phyloP scores from a whole-genome alignment of 257 asterid genomes.

The Lantana camara region DNA sequence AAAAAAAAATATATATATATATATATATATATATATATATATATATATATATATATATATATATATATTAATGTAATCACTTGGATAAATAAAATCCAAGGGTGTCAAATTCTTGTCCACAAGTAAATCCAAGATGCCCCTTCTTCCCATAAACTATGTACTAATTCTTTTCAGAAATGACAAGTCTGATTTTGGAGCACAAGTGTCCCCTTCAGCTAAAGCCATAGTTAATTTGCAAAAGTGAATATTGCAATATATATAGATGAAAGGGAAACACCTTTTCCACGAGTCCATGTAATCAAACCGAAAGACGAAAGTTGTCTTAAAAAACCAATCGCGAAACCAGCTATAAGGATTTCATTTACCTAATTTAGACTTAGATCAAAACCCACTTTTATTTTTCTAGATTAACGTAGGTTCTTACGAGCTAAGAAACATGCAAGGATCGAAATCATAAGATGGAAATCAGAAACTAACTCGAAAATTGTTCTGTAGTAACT shows the following conservation, averaged over 20 bases:
- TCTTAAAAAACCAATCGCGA: background rate
- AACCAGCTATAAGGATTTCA: background rate
- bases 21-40: no score
- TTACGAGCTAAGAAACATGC: background rate
- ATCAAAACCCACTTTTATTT: background rate
- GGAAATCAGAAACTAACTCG: background rate
- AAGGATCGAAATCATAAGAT: background rate
- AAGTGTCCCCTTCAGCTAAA: background rate
- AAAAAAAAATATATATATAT: no score
- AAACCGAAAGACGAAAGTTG: slow-evolving; percentile 11
- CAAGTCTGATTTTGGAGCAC: background rate
- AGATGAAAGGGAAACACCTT: background rate
- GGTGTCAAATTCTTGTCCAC: background rate
- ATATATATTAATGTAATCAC: no score
- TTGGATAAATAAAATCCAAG: no score
- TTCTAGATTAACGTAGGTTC: background rate
- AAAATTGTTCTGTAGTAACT: background rate
- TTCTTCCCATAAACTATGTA: background rate
- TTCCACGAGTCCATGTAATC: background rate
- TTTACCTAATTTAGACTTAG: background rate
- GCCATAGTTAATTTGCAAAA: background rate
- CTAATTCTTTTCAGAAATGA: background rate
- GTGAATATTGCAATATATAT: background rate
- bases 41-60: no score
- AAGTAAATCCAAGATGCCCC: background rate